Evolutionary conservation across 805 yeast species (phyloP).

Genomic region (Maudiozyma bulderi): DNA sequence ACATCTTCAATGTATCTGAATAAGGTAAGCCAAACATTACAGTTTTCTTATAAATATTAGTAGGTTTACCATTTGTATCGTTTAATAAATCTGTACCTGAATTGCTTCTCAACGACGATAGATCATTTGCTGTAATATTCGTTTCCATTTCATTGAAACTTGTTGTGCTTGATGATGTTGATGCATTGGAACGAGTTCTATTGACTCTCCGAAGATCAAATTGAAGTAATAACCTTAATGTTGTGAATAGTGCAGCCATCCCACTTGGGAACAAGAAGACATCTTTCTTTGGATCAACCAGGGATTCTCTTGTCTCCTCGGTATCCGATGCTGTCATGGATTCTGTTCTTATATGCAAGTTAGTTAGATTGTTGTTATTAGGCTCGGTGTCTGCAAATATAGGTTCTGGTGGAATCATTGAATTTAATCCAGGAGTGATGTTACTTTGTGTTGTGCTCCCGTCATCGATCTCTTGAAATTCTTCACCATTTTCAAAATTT

Average conservation of each 20-base stretch:
- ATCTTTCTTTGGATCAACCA: conserved; percentile 41
- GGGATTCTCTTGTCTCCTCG: background rate
- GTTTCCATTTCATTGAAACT: background rate
- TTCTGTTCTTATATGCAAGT: background rate
- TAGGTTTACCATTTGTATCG: background rate
- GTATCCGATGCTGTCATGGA: background rate
- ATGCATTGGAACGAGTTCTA: conserved; percentile 11
- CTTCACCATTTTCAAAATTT: conserved; percentile 3
- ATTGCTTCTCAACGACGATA: background rate
- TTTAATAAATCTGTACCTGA: background rate
- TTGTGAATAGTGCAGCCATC: conserved; percentile 82
- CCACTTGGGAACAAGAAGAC: conserved; percentile 84
- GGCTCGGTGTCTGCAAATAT: conserved; percentile 9
- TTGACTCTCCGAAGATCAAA: conserved; percentile 28
- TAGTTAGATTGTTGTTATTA: background rate
- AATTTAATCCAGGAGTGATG: conserved; percentile 1
- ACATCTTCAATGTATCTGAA: conserved; percentile 79
- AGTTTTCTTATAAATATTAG: conserved; percentile 41
- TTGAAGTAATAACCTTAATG: conserved; percentile 51
- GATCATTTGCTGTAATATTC: background rate
- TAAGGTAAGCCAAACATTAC: conserved; percentile 96
- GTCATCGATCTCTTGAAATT: background rate
- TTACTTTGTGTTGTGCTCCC: background rate
- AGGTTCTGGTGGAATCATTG: conserved; percentile 25
- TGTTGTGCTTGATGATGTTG: conserved; percentile 1